Base-by-base conservation (phyloP, 257 asterid genomes). In the Rhazya stricta region DNA sequence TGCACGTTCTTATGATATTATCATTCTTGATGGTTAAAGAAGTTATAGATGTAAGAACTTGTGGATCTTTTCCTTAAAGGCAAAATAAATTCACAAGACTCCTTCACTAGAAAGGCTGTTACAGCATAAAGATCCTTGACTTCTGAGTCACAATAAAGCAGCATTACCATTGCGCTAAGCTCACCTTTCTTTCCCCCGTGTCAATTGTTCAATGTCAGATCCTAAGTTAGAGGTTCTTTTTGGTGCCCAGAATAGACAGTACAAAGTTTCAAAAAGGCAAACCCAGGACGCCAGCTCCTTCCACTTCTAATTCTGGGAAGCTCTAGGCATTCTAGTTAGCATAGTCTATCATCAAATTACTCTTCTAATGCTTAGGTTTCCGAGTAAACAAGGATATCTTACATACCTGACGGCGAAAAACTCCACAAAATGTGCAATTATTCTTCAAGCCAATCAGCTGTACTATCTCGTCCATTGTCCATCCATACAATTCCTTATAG, bases 391-490 rank as follows among this genome's bases (percentile, higher is more conserved):
- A 50, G 19, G 51, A 43, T 12, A 42, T 60, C 2, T 60, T 56
- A 32, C 9, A 58, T 90, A 94, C 99, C 98, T 94, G 99, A 76
- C 99, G 99, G 63, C 99, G 96, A 39, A 94, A 94, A 83, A 94
- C 98, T 75, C 99, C 99, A 81, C 99, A 94, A 80, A 94, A 94
- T 15, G 99, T 94, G 88, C 99, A 94, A 81, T 94, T 94, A 82
- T 94, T 94, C 90, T 92, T 94, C 87, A 94, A 77, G 37, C 98
- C 99, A 67, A 94, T 94, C 78, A 87, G 86, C 93, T 94, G 92
- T 81, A 92, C 99, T 73, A 94, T 94, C 83, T 94, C 99, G 84
- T 94, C 99, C 99, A 94, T 94, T 69, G 99, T 94, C 99, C 99
- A 94, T 36, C 99, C 99, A 70, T 92, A 94, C 76, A 94, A 81